phyloP scores from a whole-genome alignment of 306 rosid genomes.

The Glycyrrhiza uralensis region DNA sequence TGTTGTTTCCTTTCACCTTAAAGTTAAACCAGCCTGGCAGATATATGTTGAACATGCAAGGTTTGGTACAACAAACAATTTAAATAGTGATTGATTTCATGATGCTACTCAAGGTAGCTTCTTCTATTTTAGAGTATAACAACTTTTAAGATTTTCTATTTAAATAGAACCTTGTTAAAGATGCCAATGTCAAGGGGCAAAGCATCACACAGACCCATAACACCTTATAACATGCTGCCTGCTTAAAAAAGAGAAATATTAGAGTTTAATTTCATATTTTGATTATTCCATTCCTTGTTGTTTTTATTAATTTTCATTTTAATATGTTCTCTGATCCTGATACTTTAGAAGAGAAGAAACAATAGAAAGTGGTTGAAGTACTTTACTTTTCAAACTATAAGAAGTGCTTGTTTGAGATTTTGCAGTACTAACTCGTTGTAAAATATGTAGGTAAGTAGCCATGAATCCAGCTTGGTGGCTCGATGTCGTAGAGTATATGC shows the following conservation, averaged over 20 bases:
- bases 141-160: neutral
- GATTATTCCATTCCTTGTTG: neutral
- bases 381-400: slow-evolving; percentile 11
- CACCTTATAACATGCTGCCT: neutral
- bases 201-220: neutral
- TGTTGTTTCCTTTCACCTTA: neutral
- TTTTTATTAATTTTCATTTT: neutral
- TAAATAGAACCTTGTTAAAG: neutral
- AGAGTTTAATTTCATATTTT: neutral
- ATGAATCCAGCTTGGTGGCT: slow-evolving; percentile 86
- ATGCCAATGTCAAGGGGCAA: slow-evolving; percentile 5
- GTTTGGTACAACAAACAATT: neutral
- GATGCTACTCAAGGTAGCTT: neutral
- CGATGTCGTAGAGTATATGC: slow-evolving; percentile 99
- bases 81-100: slow-evolving; percentile 1
- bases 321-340: neutral
- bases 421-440: slow-evolving; percentile 33
- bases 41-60: slow-evolving; percentile 6
- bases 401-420: slow-evolving; percentile 12
- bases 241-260: neutral
- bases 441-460: slow-evolving; percentile 71
- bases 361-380: neutral
- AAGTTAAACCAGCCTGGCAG: neutral
- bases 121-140: neutral
- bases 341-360: neutral